Percentiles rank a stretch among this genome's conserved stretches.
These are phyloP conservation scores for Globisporangium irregulare DNA, from an alignment of 352 stramenopile species.

Conservation along the genomic window DNA sequence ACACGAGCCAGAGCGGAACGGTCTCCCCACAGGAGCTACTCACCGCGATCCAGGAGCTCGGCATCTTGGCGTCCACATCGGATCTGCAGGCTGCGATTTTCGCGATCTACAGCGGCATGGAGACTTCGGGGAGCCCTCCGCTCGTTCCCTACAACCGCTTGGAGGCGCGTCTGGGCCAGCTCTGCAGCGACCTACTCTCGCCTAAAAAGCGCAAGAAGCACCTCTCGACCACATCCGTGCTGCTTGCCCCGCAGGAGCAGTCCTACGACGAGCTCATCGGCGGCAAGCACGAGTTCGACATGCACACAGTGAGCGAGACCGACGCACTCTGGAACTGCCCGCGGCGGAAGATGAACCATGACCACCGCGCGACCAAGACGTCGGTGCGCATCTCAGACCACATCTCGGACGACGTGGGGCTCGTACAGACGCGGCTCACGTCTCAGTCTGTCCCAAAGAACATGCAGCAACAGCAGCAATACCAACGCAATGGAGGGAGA, in stretches of 20 bases:
- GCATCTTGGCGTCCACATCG: constrained; percentile 49
- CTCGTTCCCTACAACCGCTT: constrained; percentile 46
- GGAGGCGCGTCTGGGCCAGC: constrained; percentile 35
- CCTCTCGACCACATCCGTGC: constrained; percentile 62
- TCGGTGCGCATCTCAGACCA: constrained; percentile 58
- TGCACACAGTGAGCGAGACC: constrained; percentile 39
- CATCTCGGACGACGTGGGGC: constrained; percentile 19
- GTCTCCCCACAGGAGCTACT: constrained; percentile 46
- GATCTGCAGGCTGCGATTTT: constrained; percentile 59
- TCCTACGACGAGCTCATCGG: constrained; percentile 20
- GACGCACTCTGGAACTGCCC: constrained; percentile 67
- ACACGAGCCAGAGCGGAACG: constrained; percentile 37
- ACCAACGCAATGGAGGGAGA: not conserved
- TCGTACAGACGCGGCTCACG: constrained; percentile 12
- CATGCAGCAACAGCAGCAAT: constrained; percentile 5
- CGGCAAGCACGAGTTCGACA: constrained; percentile 27
- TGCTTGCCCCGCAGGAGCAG: constrained; percentile 57
- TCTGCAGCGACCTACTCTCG: constrained; percentile 68
- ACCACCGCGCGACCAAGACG: constrained; percentile 54
- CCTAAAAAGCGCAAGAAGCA: constrained; percentile 67
- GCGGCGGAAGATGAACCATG: constrained; percentile 54
- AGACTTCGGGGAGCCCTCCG: constrained; percentile 2
- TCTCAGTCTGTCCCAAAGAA: constrained; percentile 14
- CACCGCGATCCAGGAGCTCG: constrained; percentile 53
- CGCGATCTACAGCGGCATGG: constrained; percentile 29